phyloP scores from a whole-genome alignment of 108 stramenopile genomes.

The Pseudonitzschia pungens region DNA sequence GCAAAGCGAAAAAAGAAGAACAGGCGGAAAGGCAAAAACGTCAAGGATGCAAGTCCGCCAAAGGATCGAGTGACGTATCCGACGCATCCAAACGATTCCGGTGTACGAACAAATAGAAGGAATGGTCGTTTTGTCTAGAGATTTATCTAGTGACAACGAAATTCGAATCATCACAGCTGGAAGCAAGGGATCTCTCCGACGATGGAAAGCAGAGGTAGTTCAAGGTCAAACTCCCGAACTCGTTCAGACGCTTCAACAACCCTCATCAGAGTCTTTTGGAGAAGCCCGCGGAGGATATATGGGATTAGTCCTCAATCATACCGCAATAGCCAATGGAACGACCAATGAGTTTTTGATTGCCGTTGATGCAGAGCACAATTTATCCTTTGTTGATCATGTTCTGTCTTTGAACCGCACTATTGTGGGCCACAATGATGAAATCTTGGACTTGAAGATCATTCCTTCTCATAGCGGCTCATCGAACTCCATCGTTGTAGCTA shows the following conservation, averaged over 20 bases:
- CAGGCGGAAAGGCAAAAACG: slow-evolving; percentile 27
- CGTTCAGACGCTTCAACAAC: slow-evolving; percentile 46
- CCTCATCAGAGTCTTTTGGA: slow-evolving; percentile 60
- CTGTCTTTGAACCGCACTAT: slow-evolving; percentile 62
- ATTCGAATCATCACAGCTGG: slow-evolving; percentile 74
- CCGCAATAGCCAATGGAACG: slow-evolving; percentile 22
- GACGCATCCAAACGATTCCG: slow-evolving; percentile 74
- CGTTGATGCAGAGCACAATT: slow-evolving; percentile 90
- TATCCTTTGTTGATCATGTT: slow-evolving; percentile 61
- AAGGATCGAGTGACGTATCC: slow-evolving; percentile 34
- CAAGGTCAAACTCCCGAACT: slow-evolving; percentile 51
- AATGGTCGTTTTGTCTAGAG: slow-evolving; percentile 56
- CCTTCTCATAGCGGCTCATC: slow-evolving; percentile 29
- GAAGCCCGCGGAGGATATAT: slow-evolving; percentile 77
- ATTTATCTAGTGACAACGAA: slow-evolving; percentile 24
- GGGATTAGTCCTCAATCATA: slow-evolving; percentile 34
- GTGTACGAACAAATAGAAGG: slow-evolving; percentile 85
- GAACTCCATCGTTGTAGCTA: slow-evolving; percentile 80
- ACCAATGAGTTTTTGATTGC: slow-evolving; percentile 63
- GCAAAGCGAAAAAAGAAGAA: slow-evolving; percentile 53
- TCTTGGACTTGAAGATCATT: slow-evolving; percentile 87
- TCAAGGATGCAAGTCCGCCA: slow-evolving; percentile 4
- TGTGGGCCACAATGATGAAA: slow-evolving; percentile 94
- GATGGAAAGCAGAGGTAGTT: slow-evolving; percentile 60
- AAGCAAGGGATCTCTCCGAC: slow-evolving; percentile 65